Conservation (phyloP, 805 yeast species). For the Danielia reshetovae region DNA sequence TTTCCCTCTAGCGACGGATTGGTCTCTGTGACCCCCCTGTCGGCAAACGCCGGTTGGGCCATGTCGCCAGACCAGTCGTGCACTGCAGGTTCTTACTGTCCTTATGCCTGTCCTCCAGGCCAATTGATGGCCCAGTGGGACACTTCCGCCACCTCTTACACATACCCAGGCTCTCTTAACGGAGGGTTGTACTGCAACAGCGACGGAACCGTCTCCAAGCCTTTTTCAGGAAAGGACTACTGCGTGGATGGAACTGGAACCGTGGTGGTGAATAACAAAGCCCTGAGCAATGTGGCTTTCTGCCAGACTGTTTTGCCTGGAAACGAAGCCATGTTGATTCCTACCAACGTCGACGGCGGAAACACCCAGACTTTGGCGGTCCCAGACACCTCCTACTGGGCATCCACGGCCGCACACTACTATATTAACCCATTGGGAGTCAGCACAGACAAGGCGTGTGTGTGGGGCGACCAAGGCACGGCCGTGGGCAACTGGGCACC, state of each 20-base stretch:
- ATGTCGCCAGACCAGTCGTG: conserved; percentile 72
- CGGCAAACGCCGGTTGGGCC: conserved; percentile 82
- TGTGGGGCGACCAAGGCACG: conserved; percentile 70
- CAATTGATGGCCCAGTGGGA: conserved; percentile 89
- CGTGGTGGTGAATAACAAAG: conserved; percentile 56
- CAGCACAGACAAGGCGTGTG: conserved; percentile 69
- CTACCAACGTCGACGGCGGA: conserved; percentile 60
- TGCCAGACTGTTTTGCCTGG: conserved; percentile 95
- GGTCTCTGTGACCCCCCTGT: conserved; percentile 59
- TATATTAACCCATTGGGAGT: conserved; percentile 84
- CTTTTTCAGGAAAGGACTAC: conserved; percentile 52
- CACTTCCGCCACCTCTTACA: conserved; percentile 62
- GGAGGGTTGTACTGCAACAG: conserved; percentile 81
- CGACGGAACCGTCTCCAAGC: conserved; percentile 64
- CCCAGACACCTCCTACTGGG: conserved; percentile 83
- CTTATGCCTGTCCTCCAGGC: conserved; percentile 90
- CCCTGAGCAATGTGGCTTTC: conserved; percentile 63
- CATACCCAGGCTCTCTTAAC: conserved; percentile 72
- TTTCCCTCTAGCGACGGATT: conserved; percentile 69
- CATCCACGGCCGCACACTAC: conserved; percentile 81
- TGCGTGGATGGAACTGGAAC: conserved; percentile 80
- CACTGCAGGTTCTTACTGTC: conserved; percentile 76
- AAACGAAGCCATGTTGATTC: conserved; percentile 90
- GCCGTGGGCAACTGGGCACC: conserved; percentile 92
- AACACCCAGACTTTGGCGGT: conserved; percentile 62